Evolutionary conservation across 257 asterid genomes (phyloP).

Genomic region (Knoxia roxburghii): DNA sequence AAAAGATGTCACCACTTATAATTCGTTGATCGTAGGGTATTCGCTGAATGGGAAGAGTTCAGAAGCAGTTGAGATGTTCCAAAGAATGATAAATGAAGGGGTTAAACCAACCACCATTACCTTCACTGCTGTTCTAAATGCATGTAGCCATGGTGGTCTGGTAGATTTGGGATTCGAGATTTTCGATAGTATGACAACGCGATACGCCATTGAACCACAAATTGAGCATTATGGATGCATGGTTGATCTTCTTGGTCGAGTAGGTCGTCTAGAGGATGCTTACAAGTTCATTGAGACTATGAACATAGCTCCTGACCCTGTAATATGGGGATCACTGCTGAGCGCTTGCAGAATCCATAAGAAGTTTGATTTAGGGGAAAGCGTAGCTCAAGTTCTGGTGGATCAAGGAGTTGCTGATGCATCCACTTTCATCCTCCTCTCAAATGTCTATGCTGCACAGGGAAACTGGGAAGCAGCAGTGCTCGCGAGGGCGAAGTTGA

Average conservation of each 20-base stretch:
- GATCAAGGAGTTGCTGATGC: slow-evolving; percentile 27
- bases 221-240: slow-evolving; percentile 55
- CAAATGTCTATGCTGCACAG: slow-evolving; percentile 38
- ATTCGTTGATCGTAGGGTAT: slow-evolving; percentile 44
- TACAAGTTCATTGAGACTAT: slow-evolving; percentile 28
- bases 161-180: slow-evolving; percentile 35
- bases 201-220: slow-evolving; percentile 30
- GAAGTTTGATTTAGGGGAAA: slow-evolving; percentile 36
- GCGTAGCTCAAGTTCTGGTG: slow-evolving; percentile 23
- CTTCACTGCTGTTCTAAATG: slow-evolving; percentile 44
- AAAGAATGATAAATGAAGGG: slow-evolving; percentile 34
- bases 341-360: slow-evolving; percentile 46
- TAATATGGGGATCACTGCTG: slow-evolving; percentile 48
- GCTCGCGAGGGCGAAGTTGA: slow-evolving; percentile 33
- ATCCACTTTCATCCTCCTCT: slow-evolving; percentile 29
- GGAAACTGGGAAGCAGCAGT: slow-evolving; percentile 44
- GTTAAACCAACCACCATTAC: slow-evolving; percentile 37
- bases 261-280: slow-evolving; percentile 47
- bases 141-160: slow-evolving; percentile 52
- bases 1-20: slow-evolving; percentile 41
- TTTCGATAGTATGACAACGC: slow-evolving; percentile 32
- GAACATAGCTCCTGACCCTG: slow-evolving; percentile 32
- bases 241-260: slow-evolving; percentile 59
- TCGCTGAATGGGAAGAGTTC: slow-evolving; percentile 46
- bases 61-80: slow-evolving; percentile 35